These are phyloP conservation scores for Exophiala sp. DNA, from an alignment of 2,329 filamentous ascomycete species.

Conservation along the genomic window DNA sequence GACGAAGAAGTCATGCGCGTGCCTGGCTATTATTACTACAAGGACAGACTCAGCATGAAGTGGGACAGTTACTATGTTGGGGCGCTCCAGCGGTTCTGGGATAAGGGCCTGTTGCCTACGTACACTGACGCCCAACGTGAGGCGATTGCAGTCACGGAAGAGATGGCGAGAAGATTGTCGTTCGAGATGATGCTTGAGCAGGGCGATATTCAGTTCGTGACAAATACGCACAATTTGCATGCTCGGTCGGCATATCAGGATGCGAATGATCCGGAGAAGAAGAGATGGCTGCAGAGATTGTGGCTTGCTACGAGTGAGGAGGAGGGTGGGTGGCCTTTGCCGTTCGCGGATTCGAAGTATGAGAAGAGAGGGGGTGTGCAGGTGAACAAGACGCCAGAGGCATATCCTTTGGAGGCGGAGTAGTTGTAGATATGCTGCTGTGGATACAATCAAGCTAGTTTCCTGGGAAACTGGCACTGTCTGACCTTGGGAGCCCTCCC, in stretches of 20 bases:
- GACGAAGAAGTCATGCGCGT: slow-evolving; percentile 71
- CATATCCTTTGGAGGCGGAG: slow-evolving; percentile 2
- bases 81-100: slow-evolving; percentile 69
- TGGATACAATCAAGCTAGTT: neutral
- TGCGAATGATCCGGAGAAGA: slow-evolving; percentile 44
- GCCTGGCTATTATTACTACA: slow-evolving; percentile 71
- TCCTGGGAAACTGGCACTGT: too few species aligned
- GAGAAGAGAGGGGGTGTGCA: slow-evolving; percentile 87
- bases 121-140: slow-evolving; percentile 65
- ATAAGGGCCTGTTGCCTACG: slow-evolving; percentile 68
- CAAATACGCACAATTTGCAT: slow-evolving; percentile 75
- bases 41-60: slow-evolving; percentile 54
- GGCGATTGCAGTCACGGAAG: slow-evolving; percentile 67
- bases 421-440: neutral
- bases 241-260: slow-evolving; percentile 77
- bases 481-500: too few species aligned
- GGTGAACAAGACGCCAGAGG: slow-evolving; percentile 66
- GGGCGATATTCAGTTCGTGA: slow-evolving; percentile 85
- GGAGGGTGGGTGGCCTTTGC: slow-evolving; percentile 80
- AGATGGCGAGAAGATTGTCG: slow-evolving; percentile 67
- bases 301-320: slow-evolving; percentile 78
- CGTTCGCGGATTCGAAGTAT: slow-evolving; percentile 74
- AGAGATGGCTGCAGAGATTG: slow-evolving; percentile 74
- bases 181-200: slow-evolving; percentile 83
- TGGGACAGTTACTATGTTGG: slow-evolving; percentile 87